These are phyloP conservation scores for Tetrapisispora arboricola DNA, from an alignment of 805 yeast genomes.

Conservation along the genomic window DNA sequence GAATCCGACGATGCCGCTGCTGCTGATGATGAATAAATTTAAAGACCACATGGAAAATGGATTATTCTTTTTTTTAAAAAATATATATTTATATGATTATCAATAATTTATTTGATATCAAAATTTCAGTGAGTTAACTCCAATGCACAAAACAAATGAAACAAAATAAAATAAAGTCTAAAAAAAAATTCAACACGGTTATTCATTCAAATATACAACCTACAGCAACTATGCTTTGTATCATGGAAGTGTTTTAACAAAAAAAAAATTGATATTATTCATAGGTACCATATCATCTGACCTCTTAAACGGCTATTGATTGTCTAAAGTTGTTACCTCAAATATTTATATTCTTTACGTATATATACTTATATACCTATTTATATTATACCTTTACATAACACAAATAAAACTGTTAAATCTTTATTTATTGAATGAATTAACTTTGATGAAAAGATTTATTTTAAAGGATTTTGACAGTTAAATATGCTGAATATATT, in stretches of 20 bases:
- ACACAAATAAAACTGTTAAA: neutral
- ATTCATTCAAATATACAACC: no score
- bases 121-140: no score
- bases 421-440: no score
- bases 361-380: conserved; percentile 1
- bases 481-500: no score
- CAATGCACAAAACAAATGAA: neutral
- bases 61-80: neutral
- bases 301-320: neutral
- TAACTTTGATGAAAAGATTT: no score
- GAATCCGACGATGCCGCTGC: conserved; percentile 57
- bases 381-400: neutral
- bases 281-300: neutral
- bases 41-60: neutral
- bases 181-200: no score
- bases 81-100: no score
- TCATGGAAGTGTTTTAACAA: no score
- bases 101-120: no score
- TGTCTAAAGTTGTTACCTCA: neutral
- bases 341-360: conserved; percentile 1
- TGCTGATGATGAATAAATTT: conserved; percentile 14
- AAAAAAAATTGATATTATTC: conserved; percentile 1
- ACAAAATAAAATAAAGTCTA: no score
- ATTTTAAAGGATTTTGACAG: no score
- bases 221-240: no score